These are phyloP conservation scores for Sutorius eximius DNA, from an alignment of 1,284 basidiomycete species.

Conservation along the genomic window DNA sequence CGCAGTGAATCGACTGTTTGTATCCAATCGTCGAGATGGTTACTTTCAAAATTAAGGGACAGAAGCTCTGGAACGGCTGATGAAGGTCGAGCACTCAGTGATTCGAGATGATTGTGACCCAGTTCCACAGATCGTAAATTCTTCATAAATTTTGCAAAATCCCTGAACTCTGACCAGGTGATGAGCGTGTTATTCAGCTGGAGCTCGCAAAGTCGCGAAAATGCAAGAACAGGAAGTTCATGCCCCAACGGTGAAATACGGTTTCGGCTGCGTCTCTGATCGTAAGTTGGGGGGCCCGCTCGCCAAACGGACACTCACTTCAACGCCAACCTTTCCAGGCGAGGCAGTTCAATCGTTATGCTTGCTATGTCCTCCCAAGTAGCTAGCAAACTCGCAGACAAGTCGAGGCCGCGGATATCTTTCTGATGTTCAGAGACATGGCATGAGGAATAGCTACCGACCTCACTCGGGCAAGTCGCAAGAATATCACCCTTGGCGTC, in stretches of 20 bases:
- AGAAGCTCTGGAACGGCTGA: constrained; percentile 40
- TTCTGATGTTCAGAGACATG: constrained; percentile 19
- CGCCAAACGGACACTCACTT: constrained; percentile 56
- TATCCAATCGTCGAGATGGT: constrained; percentile 63
- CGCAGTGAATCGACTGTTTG: constrained; percentile 49
- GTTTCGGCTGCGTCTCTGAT: constrained; percentile 51
- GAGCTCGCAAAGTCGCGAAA: constrained; percentile 61
- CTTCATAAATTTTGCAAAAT: constrained; percentile 57
- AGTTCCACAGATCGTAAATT: constrained; percentile 67
- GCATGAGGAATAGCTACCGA: constrained; percentile 1
- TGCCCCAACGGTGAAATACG: constrained; percentile 45
- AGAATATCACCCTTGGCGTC: constrained; percentile 56
- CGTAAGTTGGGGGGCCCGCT: constrained; percentile 11
- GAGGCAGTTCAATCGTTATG: constrained; percentile 64
- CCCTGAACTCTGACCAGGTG: constrained; percentile 68
- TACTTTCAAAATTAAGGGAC: constrained; percentile 76
- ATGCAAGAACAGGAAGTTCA: constrained; percentile 42
- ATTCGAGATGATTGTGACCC: constrained; percentile 68
- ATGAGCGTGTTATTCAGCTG: constrained; percentile 75
- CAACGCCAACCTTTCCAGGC: constrained; percentile 67
- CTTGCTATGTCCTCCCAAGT: constrained; percentile 69
- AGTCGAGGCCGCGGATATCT: constrained; percentile 81
- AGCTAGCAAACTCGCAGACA: constrained; percentile 77
- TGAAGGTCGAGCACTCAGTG: constrained; percentile 32
- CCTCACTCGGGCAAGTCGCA: constrained; percentile 70